Evolutionary conservation across 169 alveolate genomes (phyloP).

Genomic region (Ichthyophthirius multifiliis): DNA sequence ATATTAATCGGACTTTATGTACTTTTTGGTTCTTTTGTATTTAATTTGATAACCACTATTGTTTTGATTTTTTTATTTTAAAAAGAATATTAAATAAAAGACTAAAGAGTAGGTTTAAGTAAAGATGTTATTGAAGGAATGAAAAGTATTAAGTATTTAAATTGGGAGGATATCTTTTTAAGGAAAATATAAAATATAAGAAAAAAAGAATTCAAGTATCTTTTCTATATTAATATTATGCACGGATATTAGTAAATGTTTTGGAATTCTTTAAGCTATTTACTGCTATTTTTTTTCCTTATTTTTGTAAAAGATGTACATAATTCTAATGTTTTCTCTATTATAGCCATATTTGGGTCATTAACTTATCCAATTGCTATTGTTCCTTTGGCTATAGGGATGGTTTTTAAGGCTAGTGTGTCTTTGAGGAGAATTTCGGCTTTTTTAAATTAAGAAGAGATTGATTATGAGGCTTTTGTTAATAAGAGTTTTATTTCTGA

Average conservation of each 20-base stretch:
- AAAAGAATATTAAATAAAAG: too few relatives aligned
- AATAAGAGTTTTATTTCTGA: too few relatives aligned
- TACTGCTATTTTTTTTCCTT: not conserved
- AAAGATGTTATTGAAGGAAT: constrained; percentile 43
- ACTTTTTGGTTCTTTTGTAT: not conserved
- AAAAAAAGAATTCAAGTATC: constrained; percentile 12
- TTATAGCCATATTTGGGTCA: not conserved
- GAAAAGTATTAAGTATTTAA: constrained; percentile 31
- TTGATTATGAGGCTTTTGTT: too few relatives aligned
- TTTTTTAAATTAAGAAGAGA: not conserved
- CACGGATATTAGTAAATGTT: constrained; percentile 11
- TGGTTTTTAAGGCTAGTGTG: not conserved
- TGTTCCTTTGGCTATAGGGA: not conserved
- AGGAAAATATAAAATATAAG: constrained; percentile 24
- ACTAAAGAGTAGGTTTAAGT: constrained; percentile 28
- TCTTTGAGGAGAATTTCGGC: not conserved
- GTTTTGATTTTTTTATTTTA: too few relatives aligned
- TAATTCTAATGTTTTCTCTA: not conserved
- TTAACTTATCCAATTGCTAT: not conserved
- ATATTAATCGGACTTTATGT: not conserved
- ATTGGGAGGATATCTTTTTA: constrained; percentile 27
- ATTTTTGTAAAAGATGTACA: not conserved
- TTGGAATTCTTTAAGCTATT: constrained; percentile 1
- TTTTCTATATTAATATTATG: not conserved
- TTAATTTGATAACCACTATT: too few relatives aligned